Conservation (phyloP, 2,329 filamentous ascomycete genomes). For the Lasiodiplodia sp. region DNA sequence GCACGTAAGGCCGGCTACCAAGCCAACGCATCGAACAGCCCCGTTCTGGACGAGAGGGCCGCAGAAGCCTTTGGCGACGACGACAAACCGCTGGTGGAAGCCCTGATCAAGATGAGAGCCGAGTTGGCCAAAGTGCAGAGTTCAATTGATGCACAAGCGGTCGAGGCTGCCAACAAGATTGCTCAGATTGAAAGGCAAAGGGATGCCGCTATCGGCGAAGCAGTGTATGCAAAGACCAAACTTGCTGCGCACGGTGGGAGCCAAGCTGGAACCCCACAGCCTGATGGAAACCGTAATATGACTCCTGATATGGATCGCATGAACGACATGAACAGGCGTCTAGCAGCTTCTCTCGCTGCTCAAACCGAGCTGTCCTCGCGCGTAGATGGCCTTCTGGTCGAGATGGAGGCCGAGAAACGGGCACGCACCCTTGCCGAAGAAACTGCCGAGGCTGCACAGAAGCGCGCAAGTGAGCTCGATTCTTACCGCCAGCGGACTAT, state of each 20-base stretch:
- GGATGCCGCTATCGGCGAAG: constrained; percentile 92
- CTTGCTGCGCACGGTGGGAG: constrained; percentile 82
- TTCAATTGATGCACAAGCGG: constrained; percentile 86
- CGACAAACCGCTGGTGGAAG: constrained; percentile 90
- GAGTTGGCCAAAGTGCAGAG: constrained; percentile 90
- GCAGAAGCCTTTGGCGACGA: constrained; percentile 88
- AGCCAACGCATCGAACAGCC: constrained; percentile 72
- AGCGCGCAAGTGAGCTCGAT: constrained; percentile 83
- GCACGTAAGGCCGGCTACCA: constrained; percentile 90
- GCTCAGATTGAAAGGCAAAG: constrained; percentile 94
- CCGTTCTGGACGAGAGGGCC: constrained; percentile 76
- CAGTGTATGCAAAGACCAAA: constrained; percentile 92
- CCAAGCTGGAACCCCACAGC: constrained; percentile 63
- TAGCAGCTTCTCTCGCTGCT: constrained; percentile 79
- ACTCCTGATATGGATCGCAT: constrained; percentile 70
- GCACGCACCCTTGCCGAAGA: constrained; percentile 88
- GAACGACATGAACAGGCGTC: constrained; percentile 78
- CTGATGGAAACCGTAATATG: constrained; percentile 64
- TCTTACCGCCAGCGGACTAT: constrained; percentile 82
- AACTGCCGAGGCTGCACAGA: constrained; percentile 80
- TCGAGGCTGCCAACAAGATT: constrained; percentile 84
- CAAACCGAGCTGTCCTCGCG: constrained; percentile 84
- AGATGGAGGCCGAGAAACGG: constrained; percentile 81
- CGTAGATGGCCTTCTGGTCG: constrained; percentile 71
- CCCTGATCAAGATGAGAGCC: constrained; percentile 86